These are phyloP conservation scores for Ogataea paradorogensis DNA, from an alignment of 805 yeast genomes.

Conservation along the genomic window DNA sequence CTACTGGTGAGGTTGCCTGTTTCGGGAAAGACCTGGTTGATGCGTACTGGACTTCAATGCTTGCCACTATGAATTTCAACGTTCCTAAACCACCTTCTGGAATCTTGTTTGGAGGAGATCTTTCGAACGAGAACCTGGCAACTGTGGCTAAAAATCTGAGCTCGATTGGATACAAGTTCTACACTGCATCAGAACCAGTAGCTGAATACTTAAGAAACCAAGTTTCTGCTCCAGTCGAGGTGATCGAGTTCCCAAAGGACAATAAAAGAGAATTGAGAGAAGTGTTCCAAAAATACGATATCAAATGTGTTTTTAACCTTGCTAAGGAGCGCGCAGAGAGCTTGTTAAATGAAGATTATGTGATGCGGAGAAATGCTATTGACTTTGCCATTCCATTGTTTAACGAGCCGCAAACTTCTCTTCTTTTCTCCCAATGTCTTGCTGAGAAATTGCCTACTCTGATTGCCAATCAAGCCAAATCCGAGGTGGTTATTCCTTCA, in stretches of 20 bases:
- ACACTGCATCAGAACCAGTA: slow-evolving; percentile 71
- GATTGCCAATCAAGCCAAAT: slow-evolving; percentile 44
- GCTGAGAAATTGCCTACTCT: slow-evolving; percentile 61
- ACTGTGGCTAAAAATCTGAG: slow-evolving; percentile 67
- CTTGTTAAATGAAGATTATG: slow-evolving; percentile 83
- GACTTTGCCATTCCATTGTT: slow-evolving; percentile 95
- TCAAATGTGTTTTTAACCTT: slow-evolving; percentile 86
- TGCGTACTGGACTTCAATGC: slow-evolving; percentile 97
- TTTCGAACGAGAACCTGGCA: slow-evolving; percentile 66
- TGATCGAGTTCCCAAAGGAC: slow-evolving; percentile 86
- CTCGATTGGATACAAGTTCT: slow-evolving; percentile 77
- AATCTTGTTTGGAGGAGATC: slow-evolving; percentile 91
- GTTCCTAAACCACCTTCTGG: slow-evolving; percentile 91
- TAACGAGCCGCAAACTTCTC: slow-evolving; percentile 93
- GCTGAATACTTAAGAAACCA: slow-evolving; percentile 60
- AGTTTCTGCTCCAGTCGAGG: slow-evolving; percentile 48
- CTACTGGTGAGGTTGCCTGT: slow-evolving; percentile 98
- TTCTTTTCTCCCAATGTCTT: slow-evolving; percentile 81
- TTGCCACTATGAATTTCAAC: slow-evolving; percentile 95
- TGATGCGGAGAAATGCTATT: slow-evolving; percentile 98
- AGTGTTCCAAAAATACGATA: slow-evolving; percentile 81
- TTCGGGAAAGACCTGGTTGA: slow-evolving; percentile 83
- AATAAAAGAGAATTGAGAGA: slow-evolving; percentile 93
- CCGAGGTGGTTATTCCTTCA: slow-evolving; percentile 58
- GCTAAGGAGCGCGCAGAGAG: slow-evolving; percentile 87